Base-by-base conservation (phyloP, 139 green algal species). In the Microglena sp. region DNA sequence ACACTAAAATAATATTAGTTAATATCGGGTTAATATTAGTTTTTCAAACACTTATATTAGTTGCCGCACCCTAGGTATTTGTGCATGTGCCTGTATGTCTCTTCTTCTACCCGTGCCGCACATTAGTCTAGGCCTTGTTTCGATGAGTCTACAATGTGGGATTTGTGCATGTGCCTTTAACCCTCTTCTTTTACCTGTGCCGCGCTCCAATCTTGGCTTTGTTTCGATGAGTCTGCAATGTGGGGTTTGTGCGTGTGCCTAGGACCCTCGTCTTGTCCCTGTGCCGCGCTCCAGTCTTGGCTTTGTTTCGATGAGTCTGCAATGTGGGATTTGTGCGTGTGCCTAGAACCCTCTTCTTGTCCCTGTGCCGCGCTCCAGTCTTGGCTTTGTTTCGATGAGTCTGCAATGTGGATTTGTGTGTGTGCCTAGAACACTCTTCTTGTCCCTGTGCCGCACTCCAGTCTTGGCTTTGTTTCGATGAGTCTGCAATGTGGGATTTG, bases 391-490 rank as follows among this genome's bases (percentile, higher is more conserved):
- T 45, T 4, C 7, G 15, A 30, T 18, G 4, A n/a, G 24, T 45
- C 15, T 22, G 22, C 5, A n/a, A n/a, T 64, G 32, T 21, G 6
- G 21, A 6, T 55, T 22, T 6, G 22, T 8, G 26, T 27, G 44
- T n/a, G 18, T 59, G 50, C 21, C 50, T 30, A n/a, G 6, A 11
- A 18, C 50, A 59, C 11, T n/a, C 11, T n/a, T 6, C 21, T n/a
- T 59, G 11, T 26, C 21, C 6, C 50, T 59, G 50, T 59, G 11
- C 50, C 50, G 18, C 44, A 5, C 50, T 22, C 77, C 31, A 62
- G n/a, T 45, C 31, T 21, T 24, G 40, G 21, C 34, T 34, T 56
- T 7, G 36, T 32, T 45, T 4, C 7, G 15, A 50, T 18, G 40
- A 50, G 15, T 18, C 40, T 50, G 11, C 40, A 11, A 24, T 50